These are phyloP conservation scores for Telfairia occidentalis DNA, from an alignment of 331 rosid genomes.

Conservation along the genomic window DNA sequence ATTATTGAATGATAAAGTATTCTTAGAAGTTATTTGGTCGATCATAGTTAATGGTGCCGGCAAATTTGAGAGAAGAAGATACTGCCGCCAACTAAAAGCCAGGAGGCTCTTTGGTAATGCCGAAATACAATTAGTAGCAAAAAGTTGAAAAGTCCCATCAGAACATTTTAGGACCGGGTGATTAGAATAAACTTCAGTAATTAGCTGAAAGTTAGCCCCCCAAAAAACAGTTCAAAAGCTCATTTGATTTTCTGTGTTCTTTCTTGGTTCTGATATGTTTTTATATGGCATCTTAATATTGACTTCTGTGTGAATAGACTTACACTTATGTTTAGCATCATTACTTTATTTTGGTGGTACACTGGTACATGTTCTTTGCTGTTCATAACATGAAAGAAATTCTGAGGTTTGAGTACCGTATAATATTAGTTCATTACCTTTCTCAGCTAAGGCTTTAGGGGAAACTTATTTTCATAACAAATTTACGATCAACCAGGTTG, in stretches of 20 bases:
- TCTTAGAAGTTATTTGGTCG: background rate
- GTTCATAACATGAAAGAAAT: background rate
- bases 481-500: constrained; percentile 50
- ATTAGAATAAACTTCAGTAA: background rate
- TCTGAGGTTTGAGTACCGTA: background rate
- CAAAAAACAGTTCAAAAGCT: background rate
- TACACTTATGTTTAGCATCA: background rate
- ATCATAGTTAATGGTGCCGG: background rate
- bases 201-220: background rate
- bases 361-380: background rate
- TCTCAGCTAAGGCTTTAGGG: background rate
- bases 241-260: background rate
- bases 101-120: background rate
- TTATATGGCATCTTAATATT: background rate
- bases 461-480: background rate
- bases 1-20: background rate
- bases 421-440: background rate
- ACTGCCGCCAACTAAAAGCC: background rate
- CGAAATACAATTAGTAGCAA: background rate
- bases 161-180: background rate
- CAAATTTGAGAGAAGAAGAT: background rate
- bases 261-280: background rate
- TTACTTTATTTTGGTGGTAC: background rate
- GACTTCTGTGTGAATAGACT: background rate
- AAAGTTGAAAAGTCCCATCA: background rate